Percentiles rank a stretch among this genome's conserved stretches.
These are phyloP conservation scores for Beauveria sp. DNA, from an alignment of 2,329 filamentous ascomycete genomes.

Conservation along the genomic window DNA sequence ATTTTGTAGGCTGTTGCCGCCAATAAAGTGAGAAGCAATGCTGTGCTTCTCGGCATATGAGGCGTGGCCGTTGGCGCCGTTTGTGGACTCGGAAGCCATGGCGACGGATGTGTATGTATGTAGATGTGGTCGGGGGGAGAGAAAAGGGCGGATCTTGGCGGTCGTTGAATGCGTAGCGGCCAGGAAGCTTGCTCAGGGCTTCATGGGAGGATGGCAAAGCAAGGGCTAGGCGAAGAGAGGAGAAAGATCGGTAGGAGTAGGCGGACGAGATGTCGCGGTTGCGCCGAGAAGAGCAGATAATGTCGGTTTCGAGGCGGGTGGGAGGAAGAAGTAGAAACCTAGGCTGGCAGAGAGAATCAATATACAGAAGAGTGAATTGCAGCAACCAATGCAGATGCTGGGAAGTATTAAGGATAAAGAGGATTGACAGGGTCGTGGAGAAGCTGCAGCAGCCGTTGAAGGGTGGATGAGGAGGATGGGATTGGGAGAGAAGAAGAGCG, in stretches of 20 bases:
- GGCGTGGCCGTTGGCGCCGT: conserved; percentile 47
- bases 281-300: neutral
- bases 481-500: neutral
- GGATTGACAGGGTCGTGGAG: neutral
- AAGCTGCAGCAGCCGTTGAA: neutral
- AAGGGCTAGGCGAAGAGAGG: conserved; percentile 7
- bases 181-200: conserved; percentile 7
- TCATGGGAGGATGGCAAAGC: neutral
- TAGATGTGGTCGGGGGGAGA: conserved; percentile 11
- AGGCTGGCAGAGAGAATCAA: conserved; percentile 6
- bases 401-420: conserved; percentile 1
- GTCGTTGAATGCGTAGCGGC: conserved; percentile 3
- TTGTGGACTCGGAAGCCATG: conserved; percentile 42
- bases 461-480: neutral
- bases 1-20: conserved; percentile 78
- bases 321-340: neutral
- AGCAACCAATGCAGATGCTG: neutral
- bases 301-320: neutral
- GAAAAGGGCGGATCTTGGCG: neutral
- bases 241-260: conserved; percentile 17
- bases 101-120: conserved; percentile 22
- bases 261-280: neutral
- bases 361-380: neutral
- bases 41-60: conserved; percentile 76
- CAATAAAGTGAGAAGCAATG: conserved; percentile 89